Evolutionary conservation across 352 stramenopile species (phyloP), one percentile per base, ranked within the genome.

Genomic region (Globisporangium canariense): DNA sequence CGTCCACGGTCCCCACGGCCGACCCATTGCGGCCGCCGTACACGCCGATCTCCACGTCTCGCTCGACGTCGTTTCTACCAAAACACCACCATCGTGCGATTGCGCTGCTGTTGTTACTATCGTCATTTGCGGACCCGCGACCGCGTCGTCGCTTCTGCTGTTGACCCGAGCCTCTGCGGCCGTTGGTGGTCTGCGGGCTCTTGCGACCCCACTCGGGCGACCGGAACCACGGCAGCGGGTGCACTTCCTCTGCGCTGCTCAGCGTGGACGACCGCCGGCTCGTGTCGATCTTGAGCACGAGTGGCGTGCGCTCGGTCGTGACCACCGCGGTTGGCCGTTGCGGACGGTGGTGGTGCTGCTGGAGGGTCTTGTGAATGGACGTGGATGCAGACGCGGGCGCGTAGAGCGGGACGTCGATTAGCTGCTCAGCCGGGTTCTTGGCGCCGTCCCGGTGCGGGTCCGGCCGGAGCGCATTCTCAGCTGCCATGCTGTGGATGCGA

Each of bases 171-270:
- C 62, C 38, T 52, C 64, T 14, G 53, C 52, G 52, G 28, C 52
- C 36, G 36, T 41, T 41, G 9, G 36, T 14, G 9, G 13, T 4
- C 57, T 2, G 70, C 52, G 32, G 75, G 69, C 14, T 64, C 45
- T 62, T 67, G 36, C 70, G 71, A 2, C 72, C 69, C 79, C 74
- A 85, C 62, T 90, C 79, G 52, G 84, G 84, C 41, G 80, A 90
- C 46, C 76, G 77, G 70, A 91, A 93, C 84, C 84, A 93, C 59
- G 84, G 84, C 65, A 93, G 69, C 32, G 84, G 84, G 53, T 91
- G 71, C 20, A 91, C 65, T 53, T 90, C 84, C 58, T 93, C 80
- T 6, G 32, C 60, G 18, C 45, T 28, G 8, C n/a, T 51, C 41
- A 45, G 43, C 28, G 43, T 54, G 32, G 32, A 36, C 4, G 43